Percentiles rank a stretch among this genome's conserved stretches.
Evolutionary conservation across 192 early-diverging fungal genomes (phyloP).

Genomic region (Linnemannia elongata): DNA sequence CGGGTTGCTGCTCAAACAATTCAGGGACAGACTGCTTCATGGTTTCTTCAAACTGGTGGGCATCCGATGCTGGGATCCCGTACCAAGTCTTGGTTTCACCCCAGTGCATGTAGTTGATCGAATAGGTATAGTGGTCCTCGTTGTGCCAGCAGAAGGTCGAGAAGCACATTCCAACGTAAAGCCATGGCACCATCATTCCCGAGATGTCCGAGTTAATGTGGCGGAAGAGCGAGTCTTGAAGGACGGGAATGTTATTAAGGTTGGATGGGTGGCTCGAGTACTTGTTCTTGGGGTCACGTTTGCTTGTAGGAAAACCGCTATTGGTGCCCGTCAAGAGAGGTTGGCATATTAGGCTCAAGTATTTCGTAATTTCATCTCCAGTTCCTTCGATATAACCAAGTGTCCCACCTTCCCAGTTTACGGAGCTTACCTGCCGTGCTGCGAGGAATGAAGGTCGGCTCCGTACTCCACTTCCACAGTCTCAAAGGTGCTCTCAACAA

Average conservation of each 20-base stretch:
- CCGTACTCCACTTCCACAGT: constrained; percentile 96
- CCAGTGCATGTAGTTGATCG: constrained; percentile 96
- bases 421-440: constrained; percentile 82
- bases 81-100: constrained; percentile 99
- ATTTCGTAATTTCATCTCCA: background rate
- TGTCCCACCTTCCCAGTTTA: background rate
- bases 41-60: constrained; percentile 84
- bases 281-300: constrained; percentile 72
- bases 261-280: constrained; percentile 88
- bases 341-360: background rate
- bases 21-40: constrained; percentile 88
- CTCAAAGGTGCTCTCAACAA: constrained; percentile 89
- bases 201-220: constrained; percentile 94
- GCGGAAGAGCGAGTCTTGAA: constrained; percentile 86
- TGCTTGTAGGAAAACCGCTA: constrained; percentile 87
- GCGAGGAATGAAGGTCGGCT: constrained; percentile 91
- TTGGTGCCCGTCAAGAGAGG: background rate
- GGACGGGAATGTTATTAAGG: constrained; percentile 87
- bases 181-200: constrained; percentile 98
- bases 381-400: too few species aligned
- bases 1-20: constrained; percentile 91
- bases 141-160: constrained; percentile 98
- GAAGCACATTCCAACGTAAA: constrained; percentile 97
- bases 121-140: constrained; percentile 97
- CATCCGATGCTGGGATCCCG: constrained; percentile 87